phyloP scores from a whole-genome alignment of 176 grass and related monocot species.

The Zea luxurians region DNA sequence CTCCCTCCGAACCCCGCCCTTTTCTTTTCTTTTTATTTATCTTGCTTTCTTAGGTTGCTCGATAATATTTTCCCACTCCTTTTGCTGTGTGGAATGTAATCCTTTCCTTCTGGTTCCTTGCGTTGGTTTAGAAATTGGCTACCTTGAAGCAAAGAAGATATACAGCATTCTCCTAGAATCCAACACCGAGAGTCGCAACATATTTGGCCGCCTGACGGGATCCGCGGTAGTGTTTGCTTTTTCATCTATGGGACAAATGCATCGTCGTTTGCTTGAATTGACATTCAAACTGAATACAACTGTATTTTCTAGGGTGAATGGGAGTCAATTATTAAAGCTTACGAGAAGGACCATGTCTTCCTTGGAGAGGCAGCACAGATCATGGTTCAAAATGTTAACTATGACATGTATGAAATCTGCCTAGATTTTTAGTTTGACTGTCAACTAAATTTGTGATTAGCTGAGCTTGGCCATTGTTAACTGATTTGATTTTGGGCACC shows the following conservation, averaged over 20 bases:
- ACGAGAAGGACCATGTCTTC: conserved; percentile 95
- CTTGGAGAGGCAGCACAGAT: conserved; percentile 88
- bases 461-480: background rate
- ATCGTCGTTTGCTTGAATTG: background rate
- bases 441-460: background rate
- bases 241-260: background rate
- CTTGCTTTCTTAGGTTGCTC: background rate
- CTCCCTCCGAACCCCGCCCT: background rate
- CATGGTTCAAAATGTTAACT: conserved; percentile 96
- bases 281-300: background rate
- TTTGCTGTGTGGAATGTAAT: background rate
- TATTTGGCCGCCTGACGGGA: conserved; percentile 90
- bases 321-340: conserved; percentile 71
- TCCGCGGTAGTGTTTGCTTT: conserved; percentile 54
- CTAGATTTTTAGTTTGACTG: conserved; percentile 6
- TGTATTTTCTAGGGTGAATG: conserved; percentile 67
- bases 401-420: conserved; percentile 75
- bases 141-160: conserved; percentile 84
- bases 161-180: conserved; percentile 72
- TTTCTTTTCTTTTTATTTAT: background rate
- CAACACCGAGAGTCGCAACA: conserved; percentile 77
- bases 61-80: background rate
- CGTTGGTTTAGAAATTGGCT: conserved; percentile 57
- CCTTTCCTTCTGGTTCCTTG: background rate
- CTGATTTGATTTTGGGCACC: conserved; percentile 20